phyloP scores from a whole-genome alignment of 2,329 filamentous ascomycete species.

The Aspergillus sclerotialis region DNA sequence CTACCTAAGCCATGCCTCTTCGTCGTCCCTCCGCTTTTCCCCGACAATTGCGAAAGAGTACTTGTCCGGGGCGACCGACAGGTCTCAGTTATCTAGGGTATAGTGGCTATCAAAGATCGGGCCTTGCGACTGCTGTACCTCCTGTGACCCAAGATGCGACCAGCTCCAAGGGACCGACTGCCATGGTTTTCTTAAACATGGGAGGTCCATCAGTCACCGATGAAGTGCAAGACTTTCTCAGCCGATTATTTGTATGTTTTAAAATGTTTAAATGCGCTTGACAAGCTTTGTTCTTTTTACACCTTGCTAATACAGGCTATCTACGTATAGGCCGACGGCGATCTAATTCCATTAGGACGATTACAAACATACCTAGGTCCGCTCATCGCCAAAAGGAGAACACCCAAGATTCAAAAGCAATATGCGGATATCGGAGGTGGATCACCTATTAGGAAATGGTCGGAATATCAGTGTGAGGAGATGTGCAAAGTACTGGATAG shows the following conservation, averaged over 20 bases:
- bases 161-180: constrained; percentile 72
- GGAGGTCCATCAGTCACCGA: constrained; percentile 82
- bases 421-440: constrained; percentile 93
- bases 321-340: constrained; percentile 68
- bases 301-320: too few relatives aligned
- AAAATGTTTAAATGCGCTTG: too few relatives aligned
- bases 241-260: constrained; percentile 73
- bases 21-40: constrained; percentile 28
- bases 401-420: constrained; percentile 93
- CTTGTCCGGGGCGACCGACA: constrained; percentile 14
- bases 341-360: constrained; percentile 90
- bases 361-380: constrained; percentile 87
- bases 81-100: constrained; percentile 15
- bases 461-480: constrained; percentile 83
- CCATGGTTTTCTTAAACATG: constrained; percentile 99
- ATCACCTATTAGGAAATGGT: constrained; percentile 98
- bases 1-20: too few relatives aligned
- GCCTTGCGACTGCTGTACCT: constrained; percentile 57
- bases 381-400: constrained; percentile 75
- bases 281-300: too few relatives aligned
- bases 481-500: constrained; percentile 97
- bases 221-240: constrained; percentile 85
- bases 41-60: constrained; percentile 20
- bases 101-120: constrained; percentile 19
- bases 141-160: constrained; percentile 73